These are phyloP conservation scores for Aspergillus carbonarius DNA, from an alignment of 2,329 filamentous ascomycete species.

Conservation along the genomic window DNA sequence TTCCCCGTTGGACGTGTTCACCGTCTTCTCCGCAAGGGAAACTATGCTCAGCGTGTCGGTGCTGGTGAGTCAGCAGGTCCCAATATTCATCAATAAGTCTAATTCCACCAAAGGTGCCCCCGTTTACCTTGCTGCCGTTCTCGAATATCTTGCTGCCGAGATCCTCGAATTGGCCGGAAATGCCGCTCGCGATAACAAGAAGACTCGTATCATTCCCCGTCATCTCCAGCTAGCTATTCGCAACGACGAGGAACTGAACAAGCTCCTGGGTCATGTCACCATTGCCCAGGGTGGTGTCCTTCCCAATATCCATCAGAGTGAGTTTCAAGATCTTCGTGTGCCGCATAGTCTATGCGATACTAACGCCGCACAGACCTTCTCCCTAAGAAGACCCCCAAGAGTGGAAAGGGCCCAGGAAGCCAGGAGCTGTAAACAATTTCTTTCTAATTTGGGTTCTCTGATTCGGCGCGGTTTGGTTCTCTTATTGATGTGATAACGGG, in stretches of 20 bases:
- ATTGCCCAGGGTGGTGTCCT: conserved; percentile 98
- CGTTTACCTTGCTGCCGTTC: conserved; percentile 94
- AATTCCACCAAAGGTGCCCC: conserved; percentile 62
- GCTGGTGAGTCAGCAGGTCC: conserved; percentile 60
- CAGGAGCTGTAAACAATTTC: conserved; percentile 78
- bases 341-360: conserved; percentile 87
- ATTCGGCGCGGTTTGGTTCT: conserved; percentile 73
- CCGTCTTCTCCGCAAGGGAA: conserved; percentile 97
- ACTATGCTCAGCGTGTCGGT: conserved; percentile 99
- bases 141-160: conserved; percentile 98
- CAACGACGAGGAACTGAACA: conserved; percentile 99
- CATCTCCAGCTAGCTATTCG: conserved; percentile 99
- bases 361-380: conserved; percentile 97
- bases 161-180: conserved; percentile 99
- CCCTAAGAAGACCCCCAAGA: conserved; percentile 98
- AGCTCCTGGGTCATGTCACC: conserved; percentile 90
- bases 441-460: conserved; percentile 56
- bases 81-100: neutral
- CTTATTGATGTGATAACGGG: conserved; percentile 71
- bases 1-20: conserved; percentile 99
- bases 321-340: conserved; percentile 62
- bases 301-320: conserved; percentile 83
- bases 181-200: conserved; percentile 99
- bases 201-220: conserved; percentile 99
- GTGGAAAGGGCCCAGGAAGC: conserved; percentile 77